Evolutionary conservation across 257 asterid species (phyloP), one percentile per base, ranked within the genome.

Genomic region (Solanum megistacrolobum): DNA sequence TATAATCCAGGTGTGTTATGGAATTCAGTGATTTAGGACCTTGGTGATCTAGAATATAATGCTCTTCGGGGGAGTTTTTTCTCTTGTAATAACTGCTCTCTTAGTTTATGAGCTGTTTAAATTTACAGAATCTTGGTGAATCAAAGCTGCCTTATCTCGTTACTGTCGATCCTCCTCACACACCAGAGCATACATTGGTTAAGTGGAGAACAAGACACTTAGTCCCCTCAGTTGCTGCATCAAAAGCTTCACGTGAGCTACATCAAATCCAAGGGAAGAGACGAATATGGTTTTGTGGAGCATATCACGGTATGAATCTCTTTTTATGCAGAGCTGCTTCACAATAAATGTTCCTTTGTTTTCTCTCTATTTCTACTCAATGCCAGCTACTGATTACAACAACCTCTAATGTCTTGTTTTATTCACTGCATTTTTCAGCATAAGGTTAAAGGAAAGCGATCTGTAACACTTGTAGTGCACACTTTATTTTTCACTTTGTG

Each of bases 281-380:
- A 76, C 88, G 93, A 91, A 92, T 96, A 89, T 97, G 99, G 99
- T 97, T 96, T 83, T 93, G 96, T 88, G 99, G 98, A 89, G 98
- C 98, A 83, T 96, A 97, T 91, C 99, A 96, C 90, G 99, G 99
- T 95, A 74, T 81, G 79, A 38, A 36, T 39, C 48, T 9, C 27
- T 23, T 81, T 27, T 14, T 16, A 43, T 27, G 16, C 12, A 12
- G 25, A 2, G 27, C 18, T 79, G 25, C 35, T 43, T 43, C 38
- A 27, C 20, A 25, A 81, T 81, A 81, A 13, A 27, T 43, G 39
- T 81, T 81, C 66, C 84, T 43, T 43, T 78, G 84, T 78, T n/a
- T 0, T 48, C 21, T 48, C 14, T 48, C 60, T 48, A 48, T 48
- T 48, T 48, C 60, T 48, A 48, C 60, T 48, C 8, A 48, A 48